A percentile compares a stretch with the other conserved stretches of the same genome.
Conservation (phyloP, 805 yeast genomes). For the Kodamaea hsintzibuensis region DNA sequence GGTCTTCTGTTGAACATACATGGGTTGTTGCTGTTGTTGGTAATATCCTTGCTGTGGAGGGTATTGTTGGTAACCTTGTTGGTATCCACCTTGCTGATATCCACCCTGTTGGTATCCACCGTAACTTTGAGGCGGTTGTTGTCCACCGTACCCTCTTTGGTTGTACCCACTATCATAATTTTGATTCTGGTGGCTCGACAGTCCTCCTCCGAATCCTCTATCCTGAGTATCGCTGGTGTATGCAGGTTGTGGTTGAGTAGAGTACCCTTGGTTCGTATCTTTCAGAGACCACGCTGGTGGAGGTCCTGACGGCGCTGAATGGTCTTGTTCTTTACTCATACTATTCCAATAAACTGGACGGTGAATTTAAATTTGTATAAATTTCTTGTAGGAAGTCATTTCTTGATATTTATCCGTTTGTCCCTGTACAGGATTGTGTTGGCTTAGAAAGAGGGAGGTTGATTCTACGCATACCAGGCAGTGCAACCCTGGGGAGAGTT, state of each 20-base stretch:
- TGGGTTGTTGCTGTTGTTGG: constrained; percentile 45
- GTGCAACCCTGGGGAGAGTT: too few species aligned
- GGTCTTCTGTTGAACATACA: constrained; percentile 43
- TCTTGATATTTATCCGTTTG: background rate
- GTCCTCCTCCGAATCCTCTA: constrained; percentile 21
- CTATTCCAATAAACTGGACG: background rate
- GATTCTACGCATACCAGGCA: too few species aligned
- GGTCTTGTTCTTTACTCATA: constrained; percentile 14
- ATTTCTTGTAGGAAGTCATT: background rate
- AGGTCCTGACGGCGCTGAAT: constrained; percentile 28
- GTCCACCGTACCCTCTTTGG: constrained; percentile 12
- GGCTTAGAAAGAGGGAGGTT: background rate
- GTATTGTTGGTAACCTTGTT: constrained; percentile 19
- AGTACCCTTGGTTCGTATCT: constrained; percentile 9
- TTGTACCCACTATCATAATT: constrained; percentile 11
- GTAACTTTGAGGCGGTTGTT: constrained; percentile 15
- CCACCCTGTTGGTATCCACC: constrained; percentile 23
- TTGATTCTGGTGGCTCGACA: background rate
- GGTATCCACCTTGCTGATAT: constrained; percentile 12
- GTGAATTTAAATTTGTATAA: background rate
- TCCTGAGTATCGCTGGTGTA: constrained; percentile 16
- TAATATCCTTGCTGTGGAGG: constrained; percentile 34
- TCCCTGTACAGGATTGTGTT: constrained; percentile 5
- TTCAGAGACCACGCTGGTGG: constrained; percentile 27
- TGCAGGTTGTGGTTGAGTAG: constrained; percentile 16